These are phyloP conservation scores for Russula sp. DNA, from an alignment of 768 basidiomycete genomes.

Conservation along the genomic window DNA sequence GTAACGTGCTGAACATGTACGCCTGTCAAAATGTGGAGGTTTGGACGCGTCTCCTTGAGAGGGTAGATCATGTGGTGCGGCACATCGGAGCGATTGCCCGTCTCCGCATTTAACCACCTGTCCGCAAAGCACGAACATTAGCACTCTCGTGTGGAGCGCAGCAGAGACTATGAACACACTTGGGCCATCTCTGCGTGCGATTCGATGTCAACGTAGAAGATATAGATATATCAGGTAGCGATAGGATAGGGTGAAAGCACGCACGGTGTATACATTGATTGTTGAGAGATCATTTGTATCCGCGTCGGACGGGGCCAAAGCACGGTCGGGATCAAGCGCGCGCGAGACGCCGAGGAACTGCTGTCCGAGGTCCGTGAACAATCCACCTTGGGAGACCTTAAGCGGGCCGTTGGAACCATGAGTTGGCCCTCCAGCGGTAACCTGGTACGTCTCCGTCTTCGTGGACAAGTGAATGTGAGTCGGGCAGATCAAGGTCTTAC, in stretches of 20 bases:
- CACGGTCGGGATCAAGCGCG: too few relatives aligned
- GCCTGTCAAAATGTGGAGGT: constrained; percentile 32
- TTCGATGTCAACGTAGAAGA: neutral
- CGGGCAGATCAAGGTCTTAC: too few relatives aligned
- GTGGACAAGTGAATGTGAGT: too few relatives aligned
- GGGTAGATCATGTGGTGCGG: constrained; percentile 39
- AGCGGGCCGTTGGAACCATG: too few relatives aligned
- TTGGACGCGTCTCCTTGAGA: constrained; percentile 28
- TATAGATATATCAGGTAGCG: neutral
- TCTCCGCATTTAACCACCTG: constrained; percentile 49
- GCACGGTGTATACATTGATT: constrained; percentile 28
- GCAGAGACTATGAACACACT: constrained; percentile 32
- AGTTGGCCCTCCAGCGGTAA: too few relatives aligned
- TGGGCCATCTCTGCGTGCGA: constrained; percentile 44
- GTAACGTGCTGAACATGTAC: constrained; percentile 33
- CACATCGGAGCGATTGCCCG: constrained; percentile 52
- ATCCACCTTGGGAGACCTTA: too few relatives aligned
- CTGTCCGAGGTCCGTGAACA: too few relatives aligned
- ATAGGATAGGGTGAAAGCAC: neutral
- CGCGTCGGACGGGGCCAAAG: too few relatives aligned
- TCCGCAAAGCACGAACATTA: neutral
- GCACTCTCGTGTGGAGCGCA: neutral
- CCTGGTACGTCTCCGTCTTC: too few relatives aligned
- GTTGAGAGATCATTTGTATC: constrained; percentile 26
- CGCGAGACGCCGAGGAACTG: too few relatives aligned